phyloP scores from a whole-genome alignment of 1,284 basidiomycete species.

The Trichosporon sp. region DNA sequence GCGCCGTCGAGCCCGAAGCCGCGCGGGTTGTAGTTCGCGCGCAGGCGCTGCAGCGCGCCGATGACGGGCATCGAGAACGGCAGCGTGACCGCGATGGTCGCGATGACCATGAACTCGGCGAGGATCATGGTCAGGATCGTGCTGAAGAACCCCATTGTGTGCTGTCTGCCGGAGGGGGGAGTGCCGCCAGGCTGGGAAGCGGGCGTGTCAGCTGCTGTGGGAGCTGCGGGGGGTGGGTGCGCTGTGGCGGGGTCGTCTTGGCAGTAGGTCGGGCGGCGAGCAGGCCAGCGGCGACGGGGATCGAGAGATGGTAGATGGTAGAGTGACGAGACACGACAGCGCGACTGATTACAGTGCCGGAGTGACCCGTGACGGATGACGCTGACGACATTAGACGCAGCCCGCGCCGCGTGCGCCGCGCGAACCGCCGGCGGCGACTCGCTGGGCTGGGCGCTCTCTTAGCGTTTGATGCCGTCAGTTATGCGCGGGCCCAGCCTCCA shows the following conservation, averaged over 20 bases:
- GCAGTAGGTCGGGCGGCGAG: neutral
- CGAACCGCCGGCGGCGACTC: neutral
- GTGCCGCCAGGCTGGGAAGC: neutral
- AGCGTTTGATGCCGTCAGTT: neutral
- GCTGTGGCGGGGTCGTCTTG: neutral
- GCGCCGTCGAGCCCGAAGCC: conserved; percentile 68
- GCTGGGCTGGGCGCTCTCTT: neutral
- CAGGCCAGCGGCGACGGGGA: neutral
- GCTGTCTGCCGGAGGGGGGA: neutral
- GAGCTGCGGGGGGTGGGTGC: neutral
- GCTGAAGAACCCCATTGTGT: conserved; percentile 25
- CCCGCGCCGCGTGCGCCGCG: too few species aligned
- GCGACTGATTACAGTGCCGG: neutral
- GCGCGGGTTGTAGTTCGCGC: conserved; percentile 52
- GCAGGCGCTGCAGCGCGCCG: conserved; percentile 46
- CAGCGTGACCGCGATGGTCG: conserved; percentile 39
- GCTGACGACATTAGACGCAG: neutral
- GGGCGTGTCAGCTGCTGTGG: neutral
- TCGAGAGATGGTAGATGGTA: neutral
- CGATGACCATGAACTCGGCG: conserved; percentile 41
- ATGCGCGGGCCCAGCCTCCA: neutral
- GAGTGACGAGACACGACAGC: neutral
- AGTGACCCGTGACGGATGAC: neutral
- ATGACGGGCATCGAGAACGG: conserved; percentile 48
- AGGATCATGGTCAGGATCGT: conserved; percentile 43